Evolutionary conservation across 805 yeast species (phyloP), one percentile per base, ranked within the genome.

Genomic region (Yarrowia sp.): DNA sequence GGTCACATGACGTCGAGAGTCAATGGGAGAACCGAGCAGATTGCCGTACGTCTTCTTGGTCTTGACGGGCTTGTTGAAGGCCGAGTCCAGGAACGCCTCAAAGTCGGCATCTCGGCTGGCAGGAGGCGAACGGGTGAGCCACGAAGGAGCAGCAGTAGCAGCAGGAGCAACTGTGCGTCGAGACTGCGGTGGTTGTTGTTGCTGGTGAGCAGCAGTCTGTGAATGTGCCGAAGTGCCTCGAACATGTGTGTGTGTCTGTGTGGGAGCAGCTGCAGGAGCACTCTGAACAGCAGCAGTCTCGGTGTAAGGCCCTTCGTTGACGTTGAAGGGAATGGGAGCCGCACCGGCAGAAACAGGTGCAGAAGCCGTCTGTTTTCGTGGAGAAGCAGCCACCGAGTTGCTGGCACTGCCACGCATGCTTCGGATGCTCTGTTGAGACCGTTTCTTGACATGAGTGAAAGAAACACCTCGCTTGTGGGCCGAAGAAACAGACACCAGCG

Each of bases 381-480:
- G 65, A 26, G 44, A 44, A 19, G 46, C 32, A 17, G 16, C 64
- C 2, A 35, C 56, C 16, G 63, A 51, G 22, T 43, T 30, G 59
- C 59, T 65, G 26, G 66, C 44, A 24, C 36, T 38, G 30, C 61
- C 61, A 28, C 51, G n/a, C 44, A 33, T 22, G 36, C 67, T 56
- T 40, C 30, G 46, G 26, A 54, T 54, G 35, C 61, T 54, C 61
- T 54, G 61, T 24, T 36, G 46, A 54, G 49, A 28, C 30, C 40
- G 56, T n/a, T 46, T 52, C 65, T 65, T 65, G 43, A 28, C 49
- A 4, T 52, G 46, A 17, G 66, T 65, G 65, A 71, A 70, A 3
- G 69, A 67, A 17, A 70, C 72, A 21, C 68, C 68, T n/a, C 72
- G 67, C 32, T 67, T 67, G 49, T 70, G 70, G 24, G 68, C 64